These are phyloP conservation scores for Plasmodium vinckei DNA, from an alignment of 169 alveolate genomes.

Conservation along the genomic window DNA sequence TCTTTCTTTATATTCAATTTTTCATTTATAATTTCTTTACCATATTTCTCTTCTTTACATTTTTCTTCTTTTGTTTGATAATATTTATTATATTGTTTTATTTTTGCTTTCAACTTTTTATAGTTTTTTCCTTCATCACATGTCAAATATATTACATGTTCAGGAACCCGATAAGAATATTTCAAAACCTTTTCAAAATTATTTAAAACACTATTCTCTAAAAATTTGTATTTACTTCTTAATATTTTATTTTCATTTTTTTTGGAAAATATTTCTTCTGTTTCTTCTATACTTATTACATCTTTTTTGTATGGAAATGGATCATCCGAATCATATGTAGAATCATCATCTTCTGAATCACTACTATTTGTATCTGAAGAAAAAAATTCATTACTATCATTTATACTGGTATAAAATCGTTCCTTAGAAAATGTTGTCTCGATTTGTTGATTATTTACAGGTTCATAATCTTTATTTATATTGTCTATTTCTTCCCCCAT, in stretches of 20 bases:
- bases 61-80: background rate
- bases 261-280: conserved; percentile 10
- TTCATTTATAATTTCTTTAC: conserved; percentile 4
- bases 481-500: background rate
- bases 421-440: background rate
- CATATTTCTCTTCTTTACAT: background rate
- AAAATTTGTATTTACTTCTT: conserved; percentile 37
- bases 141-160: conserved; percentile 24
- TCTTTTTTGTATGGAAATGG: conserved; percentile 5
- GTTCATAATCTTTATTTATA: background rate
- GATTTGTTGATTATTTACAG: too few relatives aligned
- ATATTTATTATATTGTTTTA: background rate
- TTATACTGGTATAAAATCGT: background rate
- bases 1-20: background rate
- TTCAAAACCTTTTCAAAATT: conserved; percentile 44
- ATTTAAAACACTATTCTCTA: conserved; percentile 20
- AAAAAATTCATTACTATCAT: background rate
- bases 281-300: background rate
- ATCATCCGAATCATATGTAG: background rate
- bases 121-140: conserved; percentile 11
- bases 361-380: background rate
- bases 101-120: background rate
- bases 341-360: background rate
- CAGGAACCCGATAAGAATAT: conserved; percentile 62
- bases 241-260: conserved; percentile 35